Evolutionary conservation across 2,329 filamentous ascomycete species (phyloP).

Genomic region (Penicillium sp.): DNA sequence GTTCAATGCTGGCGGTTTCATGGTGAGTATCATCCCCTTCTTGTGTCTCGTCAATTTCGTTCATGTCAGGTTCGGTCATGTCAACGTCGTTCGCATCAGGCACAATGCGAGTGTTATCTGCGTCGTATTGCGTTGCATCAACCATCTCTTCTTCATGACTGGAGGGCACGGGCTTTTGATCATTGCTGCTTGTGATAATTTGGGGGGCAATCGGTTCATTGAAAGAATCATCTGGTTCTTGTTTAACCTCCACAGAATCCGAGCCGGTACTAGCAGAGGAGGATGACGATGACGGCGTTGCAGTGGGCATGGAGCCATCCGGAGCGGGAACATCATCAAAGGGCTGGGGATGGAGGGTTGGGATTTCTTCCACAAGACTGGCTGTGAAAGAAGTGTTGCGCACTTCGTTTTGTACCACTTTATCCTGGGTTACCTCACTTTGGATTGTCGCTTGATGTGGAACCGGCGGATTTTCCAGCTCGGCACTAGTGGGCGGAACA

Average conservation of each 20-base stretch:
- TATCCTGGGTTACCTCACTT: neutral
- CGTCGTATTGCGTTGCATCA: neutral
- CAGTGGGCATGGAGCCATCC: neutral
- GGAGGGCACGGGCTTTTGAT: neutral
- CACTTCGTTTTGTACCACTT: neutral
- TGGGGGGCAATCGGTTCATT: neutral
- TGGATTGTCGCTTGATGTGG: neutral
- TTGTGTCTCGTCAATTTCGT: slow-evolving; percentile 14
- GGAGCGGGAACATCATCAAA: slow-evolving; percentile 12
- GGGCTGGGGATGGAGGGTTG: slow-evolving; percentile 27
- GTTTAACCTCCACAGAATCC: neutral
- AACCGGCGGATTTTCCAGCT: neutral
- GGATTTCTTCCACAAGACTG: slow-evolving; percentile 28
- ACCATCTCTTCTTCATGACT: neutral
- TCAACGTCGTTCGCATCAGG: neutral
- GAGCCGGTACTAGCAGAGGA: neutral
- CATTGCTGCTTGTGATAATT: neutral
- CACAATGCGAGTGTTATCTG: neutral
- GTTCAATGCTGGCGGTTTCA: slow-evolving; percentile 40
- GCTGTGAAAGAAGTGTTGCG: slow-evolving; percentile 26
- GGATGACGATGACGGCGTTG: neutral
- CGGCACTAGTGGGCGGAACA: slow-evolving; percentile 5
- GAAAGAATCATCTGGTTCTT: neutral
- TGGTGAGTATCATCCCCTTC: slow-evolving; percentile 25
- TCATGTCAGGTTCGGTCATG: neutral